A percentile compares a stretch with the other conserved stretches of the same genome.
Conservation (phyloP, 306 rosid genomes). For the Cicer chorassanicum region DNA sequence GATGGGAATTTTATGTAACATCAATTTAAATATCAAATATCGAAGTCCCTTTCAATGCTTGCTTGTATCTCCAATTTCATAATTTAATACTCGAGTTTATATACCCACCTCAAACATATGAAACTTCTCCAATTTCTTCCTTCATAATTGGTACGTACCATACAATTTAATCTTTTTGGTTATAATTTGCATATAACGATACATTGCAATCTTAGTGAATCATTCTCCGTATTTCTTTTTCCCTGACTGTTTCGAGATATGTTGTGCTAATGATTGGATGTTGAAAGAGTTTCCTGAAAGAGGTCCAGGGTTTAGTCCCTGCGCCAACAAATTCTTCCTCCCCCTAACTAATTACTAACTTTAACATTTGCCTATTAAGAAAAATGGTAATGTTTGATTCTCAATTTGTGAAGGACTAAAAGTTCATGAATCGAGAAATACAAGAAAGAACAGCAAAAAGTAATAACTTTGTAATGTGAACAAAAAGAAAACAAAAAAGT, state of each 20-base stretch:
- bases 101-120: neutral
- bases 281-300: too few relatives aligned
- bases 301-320: too few relatives aligned
- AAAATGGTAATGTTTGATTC: too few relatives aligned
- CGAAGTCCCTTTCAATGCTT: neutral
- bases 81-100: neutral
- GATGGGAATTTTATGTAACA: slow-evolving; percentile 26
- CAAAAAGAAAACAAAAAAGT: neutral
- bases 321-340: too few relatives aligned
- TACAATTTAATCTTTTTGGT: too few relatives aligned
- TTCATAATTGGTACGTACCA: neutral
- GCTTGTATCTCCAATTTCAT: neutral
- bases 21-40: neutral
- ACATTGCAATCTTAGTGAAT: neutral
- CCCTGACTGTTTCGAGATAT: neutral
- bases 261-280: neutral
- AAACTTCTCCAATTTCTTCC: slow-evolving; percentile 11
- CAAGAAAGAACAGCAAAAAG: neutral
- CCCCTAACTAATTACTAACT: too few relatives aligned
- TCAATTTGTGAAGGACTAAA: too few relatives aligned
- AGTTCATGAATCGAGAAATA: neutral
- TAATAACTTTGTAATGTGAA: neutral
- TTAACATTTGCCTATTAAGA: too few relatives aligned
- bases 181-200: neutral
- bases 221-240: neutral